These are phyloP conservation scores for Achaetomiella virescens DNA, from an alignment of 495 filamentous ascomycete species.

Conservation along the genomic window DNA sequence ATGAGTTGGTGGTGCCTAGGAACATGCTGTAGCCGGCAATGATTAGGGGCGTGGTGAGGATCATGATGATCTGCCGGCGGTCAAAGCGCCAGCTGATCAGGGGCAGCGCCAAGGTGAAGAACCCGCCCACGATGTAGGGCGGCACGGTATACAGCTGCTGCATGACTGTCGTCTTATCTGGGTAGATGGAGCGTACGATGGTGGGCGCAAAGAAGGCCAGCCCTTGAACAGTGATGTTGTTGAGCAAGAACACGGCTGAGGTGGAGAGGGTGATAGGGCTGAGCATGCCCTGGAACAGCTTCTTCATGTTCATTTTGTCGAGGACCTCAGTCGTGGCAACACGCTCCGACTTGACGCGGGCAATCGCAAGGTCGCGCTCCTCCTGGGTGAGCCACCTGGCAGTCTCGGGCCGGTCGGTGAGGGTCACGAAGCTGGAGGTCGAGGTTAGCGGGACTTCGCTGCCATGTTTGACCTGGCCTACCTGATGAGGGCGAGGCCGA, in stretches of 20 bases:
- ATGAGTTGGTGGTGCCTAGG: conserved; percentile 46
- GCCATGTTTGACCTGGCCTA: not conserved
- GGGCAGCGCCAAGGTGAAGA: conserved; percentile 59
- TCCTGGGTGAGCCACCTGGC: conserved; percentile 52
- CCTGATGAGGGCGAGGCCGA: conserved; percentile 45
- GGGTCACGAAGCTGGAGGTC: conserved; percentile 35
- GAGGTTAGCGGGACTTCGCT: not conserved
- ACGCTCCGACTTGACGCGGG: conserved; percentile 58
- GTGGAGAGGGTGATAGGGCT: conserved; percentile 43
- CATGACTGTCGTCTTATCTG: conserved; percentile 44
- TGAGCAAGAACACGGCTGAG: conserved; percentile 59
- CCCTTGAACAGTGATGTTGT: conserved; percentile 72
- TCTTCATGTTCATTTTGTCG: conserved; percentile 57
- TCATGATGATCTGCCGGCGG: conserved; percentile 57
- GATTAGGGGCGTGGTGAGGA: conserved; percentile 48
- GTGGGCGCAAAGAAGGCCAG: conserved; percentile 68
- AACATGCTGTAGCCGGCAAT: conserved; percentile 71
- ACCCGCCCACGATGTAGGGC: conserved; percentile 62
- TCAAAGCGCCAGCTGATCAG: conserved; percentile 56
- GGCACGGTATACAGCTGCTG: conserved; percentile 60
- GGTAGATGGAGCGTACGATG: conserved; percentile 64
- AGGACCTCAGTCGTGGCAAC: conserved; percentile 57
- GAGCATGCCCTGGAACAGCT: conserved; percentile 40
- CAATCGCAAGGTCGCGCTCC: conserved; percentile 49
- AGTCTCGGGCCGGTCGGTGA: conserved; percentile 57